Evolutionary conservation across 2,329 filamentous ascomycete genomes (phyloP), one percentile per base, ranked within the genome.

Genomic region (Verticillium zaregamsianum): DNA sequence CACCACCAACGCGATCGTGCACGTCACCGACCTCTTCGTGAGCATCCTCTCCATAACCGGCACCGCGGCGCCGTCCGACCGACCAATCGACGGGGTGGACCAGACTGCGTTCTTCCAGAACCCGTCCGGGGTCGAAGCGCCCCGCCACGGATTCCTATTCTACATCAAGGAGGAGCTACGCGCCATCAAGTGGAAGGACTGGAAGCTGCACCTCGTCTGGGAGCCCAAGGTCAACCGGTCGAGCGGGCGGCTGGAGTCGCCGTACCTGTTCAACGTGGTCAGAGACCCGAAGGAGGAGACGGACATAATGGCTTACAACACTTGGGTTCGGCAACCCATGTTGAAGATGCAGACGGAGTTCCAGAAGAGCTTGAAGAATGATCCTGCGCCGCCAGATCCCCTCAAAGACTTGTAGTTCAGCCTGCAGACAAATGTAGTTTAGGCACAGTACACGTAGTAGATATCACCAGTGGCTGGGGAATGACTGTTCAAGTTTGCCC

Each of bases 81-180:
- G 72, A 0, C 72, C 72, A 0, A 71, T 75, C 2, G 72, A 74
- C 33, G 71, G 70, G 0, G 59, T 74, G 1, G 68, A 71, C 31
- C 72, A 74, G 40, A 68, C 66, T 1, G 35, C 55, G 0, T 70
- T 74, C 55, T 71, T 75, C 63, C 40, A 62, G 4, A 56, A 68
- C 2, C 73, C 72, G 0, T 9, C n/a, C 0, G 32, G 31, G 0
- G 57, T 37, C 0, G 69, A 66, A 5, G 69, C 70, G 0, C 57
- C 61, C 2, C 61, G 72, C 5, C 60, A 67, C 1, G 73, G 73
- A 0, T 73, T 75, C 35, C 61, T 71, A 0, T 75, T 75, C 45
- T 75, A 74, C 31, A 72, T 74, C 59, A 74, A 75, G 31, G 69
- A 74, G 1, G 69, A 74, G n/a, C 55, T 75, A 15, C 67, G 71